These are phyloP conservation scores for Narthecium ossifragum DNA, from an alignment of 106 monocot species.

Conservation along the genomic window DNA sequence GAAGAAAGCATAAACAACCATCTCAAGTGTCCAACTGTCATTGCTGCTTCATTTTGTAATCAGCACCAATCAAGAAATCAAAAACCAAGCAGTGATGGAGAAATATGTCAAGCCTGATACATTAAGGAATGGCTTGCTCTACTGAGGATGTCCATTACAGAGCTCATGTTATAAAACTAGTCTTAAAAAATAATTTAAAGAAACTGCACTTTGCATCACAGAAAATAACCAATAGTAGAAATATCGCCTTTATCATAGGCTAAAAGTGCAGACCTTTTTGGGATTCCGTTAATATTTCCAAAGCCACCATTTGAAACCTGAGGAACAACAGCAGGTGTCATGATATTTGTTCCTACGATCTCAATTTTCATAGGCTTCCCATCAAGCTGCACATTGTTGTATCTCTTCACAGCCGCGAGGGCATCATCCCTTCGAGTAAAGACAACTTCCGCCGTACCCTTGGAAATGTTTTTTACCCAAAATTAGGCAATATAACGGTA, in stretches of 20 bases:
- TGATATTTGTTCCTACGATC: constrained; percentile 71
- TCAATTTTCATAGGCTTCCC: constrained; percentile 99
- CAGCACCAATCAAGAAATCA: no score
- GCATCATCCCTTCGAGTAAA: constrained; percentile 79
- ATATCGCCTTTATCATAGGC: neutral
- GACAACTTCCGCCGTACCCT: constrained; percentile 99
- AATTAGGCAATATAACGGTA: no score
- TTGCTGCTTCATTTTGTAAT: no score
- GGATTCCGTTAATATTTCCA: constrained; percentile 35
- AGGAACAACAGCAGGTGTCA: constrained; percentile 37
- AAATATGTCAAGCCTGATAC: neutral
- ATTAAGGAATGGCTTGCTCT: no score
- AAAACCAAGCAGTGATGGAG: neutral
- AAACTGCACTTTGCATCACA: neutral
- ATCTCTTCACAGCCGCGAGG: constrained; percentile 88
- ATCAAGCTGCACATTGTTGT: constrained; percentile 98
- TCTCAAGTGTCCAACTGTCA: no score
- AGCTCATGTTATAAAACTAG: neutral
- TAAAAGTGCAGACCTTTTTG: constrained; percentile 52
- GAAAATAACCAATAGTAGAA: neutral
- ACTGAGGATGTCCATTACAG: neutral
- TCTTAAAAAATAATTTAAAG: neutral
- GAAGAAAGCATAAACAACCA: no score
- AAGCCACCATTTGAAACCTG: constrained; percentile 26
- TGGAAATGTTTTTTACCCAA: neutral